Conservation (phyloP, 108 stramenopile genomes). For the Chaetoceros tenuissimus region DNA sequence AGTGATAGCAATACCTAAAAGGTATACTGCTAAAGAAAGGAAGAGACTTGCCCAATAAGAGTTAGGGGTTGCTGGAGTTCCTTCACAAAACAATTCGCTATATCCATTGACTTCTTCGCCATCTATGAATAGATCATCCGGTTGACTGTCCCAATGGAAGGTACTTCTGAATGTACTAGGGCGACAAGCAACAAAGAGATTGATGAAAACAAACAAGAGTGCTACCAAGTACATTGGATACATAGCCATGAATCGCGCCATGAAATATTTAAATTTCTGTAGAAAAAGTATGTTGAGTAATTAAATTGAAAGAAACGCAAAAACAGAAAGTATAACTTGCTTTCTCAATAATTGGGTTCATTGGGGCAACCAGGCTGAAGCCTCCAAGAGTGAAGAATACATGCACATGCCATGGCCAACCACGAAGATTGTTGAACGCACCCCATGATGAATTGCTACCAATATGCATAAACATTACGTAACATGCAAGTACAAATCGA, state of each 20-base stretch:
- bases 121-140: conserved; percentile 1
- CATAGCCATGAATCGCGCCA: conserved; percentile 2
- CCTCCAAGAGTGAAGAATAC: conserved; percentile 11
- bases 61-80: background rate
- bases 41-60: conserved; percentile 6
- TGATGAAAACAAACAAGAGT: conserved; percentile 1
- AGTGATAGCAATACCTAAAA: conserved; percentile 2
- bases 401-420: conserved; percentile 9
- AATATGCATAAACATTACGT: too few species aligned
- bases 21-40: background rate
- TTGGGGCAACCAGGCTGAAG: conserved; percentile 5
- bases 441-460: conserved; percentile 7
- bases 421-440: conserved; percentile 4
- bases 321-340: too few species aligned
- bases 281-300: too few species aligned
- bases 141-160: conserved; percentile 6
- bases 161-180: background rate
- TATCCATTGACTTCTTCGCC: too few species aligned
- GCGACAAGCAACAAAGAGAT: conserved; percentile 7
- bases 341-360: conserved; percentile 7
- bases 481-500: conserved; percentile 8
- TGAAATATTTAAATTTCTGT: conserved; percentile 9
- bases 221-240: conserved; percentile 7
- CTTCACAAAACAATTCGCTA: conserved; percentile 7
- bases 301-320: too few species aligned